Percentiles rank a stretch among this genome's conserved stretches.
Evolutionary conservation across 2,329 filamentous ascomycete genomes (phyloP).

Genomic region (Fusarium sp.): DNA sequence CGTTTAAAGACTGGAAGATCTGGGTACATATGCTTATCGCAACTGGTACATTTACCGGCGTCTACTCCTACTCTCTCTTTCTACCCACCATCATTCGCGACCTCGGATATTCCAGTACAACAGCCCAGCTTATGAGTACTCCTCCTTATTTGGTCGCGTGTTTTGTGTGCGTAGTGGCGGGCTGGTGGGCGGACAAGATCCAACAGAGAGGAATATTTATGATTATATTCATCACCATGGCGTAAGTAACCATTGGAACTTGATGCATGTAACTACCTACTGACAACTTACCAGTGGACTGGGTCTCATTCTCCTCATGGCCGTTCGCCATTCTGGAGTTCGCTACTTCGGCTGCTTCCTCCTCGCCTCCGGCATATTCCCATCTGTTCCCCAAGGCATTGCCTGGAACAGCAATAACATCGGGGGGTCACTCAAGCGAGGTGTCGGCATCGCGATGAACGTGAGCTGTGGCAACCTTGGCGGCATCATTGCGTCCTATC

Average conservation of each 20-base stretch:
- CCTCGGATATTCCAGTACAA: background rate
- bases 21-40: slow-evolving; percentile 37
- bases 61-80: slow-evolving; percentile 4
- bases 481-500: background rate
- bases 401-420: background rate
- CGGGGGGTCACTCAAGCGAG: background rate
- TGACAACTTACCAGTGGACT: background rate
- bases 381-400: background rate
- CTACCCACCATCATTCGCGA: slow-evolving; percentile 5
- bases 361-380: background rate
- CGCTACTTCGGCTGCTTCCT: slow-evolving; percentile 3
- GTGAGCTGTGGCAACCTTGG: background rate
- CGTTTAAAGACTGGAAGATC: slow-evolving; percentile 65
- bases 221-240: background rate
- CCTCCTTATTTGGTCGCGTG: background rate
- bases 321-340: background rate
- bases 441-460: background rate
- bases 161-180: background rate
- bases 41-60: background rate
- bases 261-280: background rate
- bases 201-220: slow-evolving; percentile 1
- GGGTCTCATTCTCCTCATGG: background rate
- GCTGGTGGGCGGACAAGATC: background rate
- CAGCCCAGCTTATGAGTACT: background rate
- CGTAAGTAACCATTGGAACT: background rate